Conservation (phyloP, 2,329 filamentous ascomycete genomes). For the Aureobasidium mangrovei region DNA sequence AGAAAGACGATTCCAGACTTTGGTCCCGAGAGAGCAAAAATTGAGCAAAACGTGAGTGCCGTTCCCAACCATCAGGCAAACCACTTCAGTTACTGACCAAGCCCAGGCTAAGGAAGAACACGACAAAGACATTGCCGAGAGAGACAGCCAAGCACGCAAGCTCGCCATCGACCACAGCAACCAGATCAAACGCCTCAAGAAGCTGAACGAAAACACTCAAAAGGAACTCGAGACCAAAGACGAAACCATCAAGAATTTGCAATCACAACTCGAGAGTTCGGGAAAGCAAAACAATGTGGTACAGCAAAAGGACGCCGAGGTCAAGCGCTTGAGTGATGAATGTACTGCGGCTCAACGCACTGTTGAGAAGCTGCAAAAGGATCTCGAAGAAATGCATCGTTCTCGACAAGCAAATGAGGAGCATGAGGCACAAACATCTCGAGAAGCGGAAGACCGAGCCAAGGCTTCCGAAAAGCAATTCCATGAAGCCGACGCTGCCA, state of each 20-base stretch:
- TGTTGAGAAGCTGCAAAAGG: not conserved
- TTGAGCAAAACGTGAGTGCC: not conserved
- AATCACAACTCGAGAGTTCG: not conserved
- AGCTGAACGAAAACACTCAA: not conserved
- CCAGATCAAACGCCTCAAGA: not conserved
- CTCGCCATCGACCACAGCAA: not conserved
- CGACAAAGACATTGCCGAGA: not conserved
- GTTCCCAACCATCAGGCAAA: not conserved
- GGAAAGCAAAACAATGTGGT: not conserved
- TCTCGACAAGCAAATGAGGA: not conserved
- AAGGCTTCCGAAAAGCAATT: not conserved
- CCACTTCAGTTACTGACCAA: not conserved
- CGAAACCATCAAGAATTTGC: not conserved
- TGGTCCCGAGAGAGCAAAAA: not conserved
- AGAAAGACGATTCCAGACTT: not conserved
- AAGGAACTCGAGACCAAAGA: not conserved
- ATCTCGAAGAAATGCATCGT: not conserved
- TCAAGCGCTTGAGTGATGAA: not conserved
- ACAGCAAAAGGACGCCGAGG: not conserved
- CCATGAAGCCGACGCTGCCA: constrained; percentile 2
- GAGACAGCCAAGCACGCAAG: not conserved
- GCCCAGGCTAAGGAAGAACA: not conserved
- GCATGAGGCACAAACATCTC: not conserved
- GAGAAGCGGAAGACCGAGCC: not conserved
- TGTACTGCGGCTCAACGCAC: not conserved